phyloP scores from a whole-genome alignment of 83 land plant species.

The Thuja plicata region DNA sequence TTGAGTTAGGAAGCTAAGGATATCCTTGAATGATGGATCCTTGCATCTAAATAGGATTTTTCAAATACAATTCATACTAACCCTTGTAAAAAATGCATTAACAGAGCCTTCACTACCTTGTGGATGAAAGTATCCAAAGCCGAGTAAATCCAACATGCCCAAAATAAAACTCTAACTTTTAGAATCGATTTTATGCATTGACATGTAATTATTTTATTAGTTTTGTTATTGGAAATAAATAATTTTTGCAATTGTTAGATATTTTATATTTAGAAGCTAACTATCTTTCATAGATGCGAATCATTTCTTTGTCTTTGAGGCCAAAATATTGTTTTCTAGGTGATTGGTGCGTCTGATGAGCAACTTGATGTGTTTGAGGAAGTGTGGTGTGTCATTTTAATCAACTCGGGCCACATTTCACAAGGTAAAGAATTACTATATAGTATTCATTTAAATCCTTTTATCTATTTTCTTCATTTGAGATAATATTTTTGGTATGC shows the following conservation, averaged over 20 bases:
- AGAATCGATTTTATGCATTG: background rate
- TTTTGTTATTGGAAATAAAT: background rate
- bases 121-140: background rate
- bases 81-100: background rate
- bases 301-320: background rate
- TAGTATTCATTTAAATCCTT: background rate
- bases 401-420: constrained; percentile 40
- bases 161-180: too few relatives aligned
- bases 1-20: background rate
- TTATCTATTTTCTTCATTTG: background rate
- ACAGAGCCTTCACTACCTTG: background rate
- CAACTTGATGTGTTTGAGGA: constrained; percentile 70
- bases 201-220: background rate
- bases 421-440: constrained; percentile 25
- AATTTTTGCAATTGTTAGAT: background rate
- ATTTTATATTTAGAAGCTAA: background rate
- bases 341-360: constrained; percentile 77
- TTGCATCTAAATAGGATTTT: too few relatives aligned
- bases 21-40: background rate
- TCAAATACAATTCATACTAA: background rate
- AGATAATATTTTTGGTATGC: background rate
- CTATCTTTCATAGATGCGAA: background rate
- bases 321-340: constrained; percentile 22
- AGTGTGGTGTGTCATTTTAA: constrained; percentile 40
- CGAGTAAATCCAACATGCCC: background rate